Base-by-base conservation (phyloP, 78 protist genomes). In the Dictyostelium firmibasis region DNA sequence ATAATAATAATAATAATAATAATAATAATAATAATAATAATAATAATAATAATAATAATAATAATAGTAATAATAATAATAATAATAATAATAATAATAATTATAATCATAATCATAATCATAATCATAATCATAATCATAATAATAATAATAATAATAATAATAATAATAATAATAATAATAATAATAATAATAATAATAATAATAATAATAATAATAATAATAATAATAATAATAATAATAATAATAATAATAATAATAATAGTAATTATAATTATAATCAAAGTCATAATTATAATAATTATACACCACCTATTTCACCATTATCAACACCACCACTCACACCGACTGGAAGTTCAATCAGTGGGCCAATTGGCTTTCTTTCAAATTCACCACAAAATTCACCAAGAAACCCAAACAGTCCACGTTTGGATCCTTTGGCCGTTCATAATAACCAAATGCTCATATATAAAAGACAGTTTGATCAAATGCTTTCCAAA, bases 351-450 rank as follows among this genome's bases (percentile, higher is more conserved):
- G 27, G 47, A 1, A 25, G 4, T 72, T 25, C 25, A 9, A 16
- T 50, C 2, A 50, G n/a, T 50, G 62, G 62, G 27, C 92, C 92
- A 35, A 82, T 81, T 38, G 20, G 35, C 1, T 76, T 13, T 76
- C 29, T 16, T 3, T 36, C 23, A 18, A 3, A 3, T 4, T 85
- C 92, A 23, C 92, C 92, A 5, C 81, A 29, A 29, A 53, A 36
- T 23, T 85, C 92, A 74, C 92, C 92, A 3, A 41, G 92, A 31
- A 74, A 74, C 35, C 92, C 92, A 27, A 85, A 85, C 38, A 41
- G 70, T 14, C 92, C 92, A 16, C 25, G 92, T 44, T 13, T 85
- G 1, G 92, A 85, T 75, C 67, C 69, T 4, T 20, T 57, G 36
- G 44, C 35, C 3, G 20, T 35, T 16, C 76, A 74, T 35, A 33